Conservation (phyloP, 176 grass and related monocot genomes). For the Stipa capillata region DNA sequence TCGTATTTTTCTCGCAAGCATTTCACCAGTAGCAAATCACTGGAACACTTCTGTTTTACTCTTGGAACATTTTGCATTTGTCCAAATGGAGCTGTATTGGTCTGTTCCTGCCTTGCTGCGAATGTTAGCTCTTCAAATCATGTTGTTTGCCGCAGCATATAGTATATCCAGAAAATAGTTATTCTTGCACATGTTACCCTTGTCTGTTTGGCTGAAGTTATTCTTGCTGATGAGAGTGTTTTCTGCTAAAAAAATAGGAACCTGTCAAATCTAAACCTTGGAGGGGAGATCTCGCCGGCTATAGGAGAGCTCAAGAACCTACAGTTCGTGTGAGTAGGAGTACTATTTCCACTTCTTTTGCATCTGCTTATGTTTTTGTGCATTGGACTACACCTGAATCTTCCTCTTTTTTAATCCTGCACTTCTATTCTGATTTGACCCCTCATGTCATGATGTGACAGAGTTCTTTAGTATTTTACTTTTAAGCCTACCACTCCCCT, state of each 20-base stretch:
- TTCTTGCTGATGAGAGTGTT: constrained; percentile 1
- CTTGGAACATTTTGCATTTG: neutral
- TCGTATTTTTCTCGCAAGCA: neutral
- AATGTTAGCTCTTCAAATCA: neutral
- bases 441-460: constrained; percentile 31
- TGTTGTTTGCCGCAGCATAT: neutral
- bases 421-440: constrained; percentile 26
- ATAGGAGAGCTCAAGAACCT: constrained; percentile 70
- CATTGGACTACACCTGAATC: constrained; percentile 6
- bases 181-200: neutral
- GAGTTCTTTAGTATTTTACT: constrained; percentile 29
- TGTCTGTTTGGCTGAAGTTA: neutral
- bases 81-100: neutral
- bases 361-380: constrained; percentile 28
- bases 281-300: constrained; percentile 89
- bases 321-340: constrained; percentile 53
- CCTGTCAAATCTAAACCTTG: constrained; percentile 93
- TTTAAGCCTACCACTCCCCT: neutral
- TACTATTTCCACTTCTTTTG: neutral
- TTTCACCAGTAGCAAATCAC: neutral
- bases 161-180: neutral
- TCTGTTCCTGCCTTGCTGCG: neutral
- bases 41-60: neutral
- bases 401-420: constrained; percentile 23
- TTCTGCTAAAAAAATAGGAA: constrained; percentile 50